Percentiles rank a stretch among this genome's conserved stretches.
phyloP scores from a whole-genome alignment of 23 red algal species.

The Cyanidium caldarium region DNA sequence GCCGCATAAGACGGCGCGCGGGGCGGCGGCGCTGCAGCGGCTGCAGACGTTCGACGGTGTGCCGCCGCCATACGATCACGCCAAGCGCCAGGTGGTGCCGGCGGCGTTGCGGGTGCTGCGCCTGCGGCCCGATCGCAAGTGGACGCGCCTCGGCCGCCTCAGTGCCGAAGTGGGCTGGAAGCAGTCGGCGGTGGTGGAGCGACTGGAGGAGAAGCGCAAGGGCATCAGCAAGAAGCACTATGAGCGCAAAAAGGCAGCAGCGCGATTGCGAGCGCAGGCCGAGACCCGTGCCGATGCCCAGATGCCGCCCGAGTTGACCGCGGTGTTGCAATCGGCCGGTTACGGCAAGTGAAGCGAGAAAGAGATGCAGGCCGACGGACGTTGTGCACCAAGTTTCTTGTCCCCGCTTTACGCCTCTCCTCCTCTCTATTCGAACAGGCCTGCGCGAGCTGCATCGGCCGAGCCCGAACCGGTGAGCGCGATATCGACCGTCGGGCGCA shows the following conservation, averaged over 20 bases:
- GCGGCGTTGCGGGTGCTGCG: conserved; percentile 53
- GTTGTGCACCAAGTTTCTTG: no score
- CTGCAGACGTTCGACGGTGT: conserved; percentile 80
- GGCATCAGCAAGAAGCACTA: conserved; percentile 38
- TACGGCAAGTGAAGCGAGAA: conserved; percentile 27
- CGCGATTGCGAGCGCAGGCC: conserved; percentile 44
- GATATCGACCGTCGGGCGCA: conserved; percentile 87
- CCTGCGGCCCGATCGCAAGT: conserved; percentile 74
- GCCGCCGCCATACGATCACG: conserved; percentile 72
- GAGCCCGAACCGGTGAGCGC: conserved; percentile 44
- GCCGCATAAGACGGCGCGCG: conserved; percentile 74
- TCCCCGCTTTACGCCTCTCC: no score
- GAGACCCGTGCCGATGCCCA: conserved; percentile 26
- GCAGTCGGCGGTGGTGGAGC: conserved; percentile 46
- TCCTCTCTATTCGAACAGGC: conserved; percentile 7
- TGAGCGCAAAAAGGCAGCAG: conserved; percentile 44
- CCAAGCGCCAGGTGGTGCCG: conserved; percentile 89
- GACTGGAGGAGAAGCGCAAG: conserved; percentile 84
- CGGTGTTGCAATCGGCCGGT: conserved; percentile 45
- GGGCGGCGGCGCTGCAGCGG: conserved; percentile 45
- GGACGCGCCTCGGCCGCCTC: conserved; percentile 58
- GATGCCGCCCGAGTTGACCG: conserved; percentile 12
- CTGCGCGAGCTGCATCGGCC: conserved; percentile 56
- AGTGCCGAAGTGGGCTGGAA: conserved; percentile 92
- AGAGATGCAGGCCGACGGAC: no score